Base-by-base conservation (phyloP, 192 early-diverging fungal genomes). In the Coemansia sp. region DNA sequence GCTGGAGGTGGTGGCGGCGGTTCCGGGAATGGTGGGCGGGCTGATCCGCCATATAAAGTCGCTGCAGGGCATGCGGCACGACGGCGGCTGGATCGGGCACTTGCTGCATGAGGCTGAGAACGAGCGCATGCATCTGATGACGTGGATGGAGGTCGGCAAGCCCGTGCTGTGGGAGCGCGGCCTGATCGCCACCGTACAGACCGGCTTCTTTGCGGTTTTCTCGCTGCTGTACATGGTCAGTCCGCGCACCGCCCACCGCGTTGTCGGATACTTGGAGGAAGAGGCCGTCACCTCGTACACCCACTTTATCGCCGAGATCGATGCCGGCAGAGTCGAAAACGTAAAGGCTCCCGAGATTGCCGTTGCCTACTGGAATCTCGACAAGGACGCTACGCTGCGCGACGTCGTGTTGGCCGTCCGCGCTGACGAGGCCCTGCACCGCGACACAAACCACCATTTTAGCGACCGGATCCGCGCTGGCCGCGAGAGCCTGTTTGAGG, bases 221-320 rank as follows among this genome's bases (percentile, higher is more conserved):
- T 95, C 93, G 62, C 38, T 78, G n/a, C 74, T 87, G n/a, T 97
- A 97, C 66, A 60, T 94, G 55, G 15, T 88, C 35, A 86, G 82
- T 9, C 91, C 92, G 15, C 78, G 75, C 22, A 88, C 83, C 3
- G 89, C 88, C 12, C 94, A 97, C 74, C 84, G 91, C 38, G 85
- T 97, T 20, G 84, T 85, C 10, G 94, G 94, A 0, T 97, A 97
- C 52, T 79, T 97, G 25, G 94, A 97, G 70, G 95, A 97, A 76
- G 85, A 89, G 59, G 95, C 95, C 0, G 87, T 94, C 9, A 80
- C 91, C 20, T 90, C 91, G 3, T 97, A 97, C 71, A 92, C 89
- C 7, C 83, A 87, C 59, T 87, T 90, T 68, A 62, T 97, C 32
- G 80, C 83, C 21, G 87, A 90, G 59, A 94, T 97, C 36, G 91